A percentile compares a stretch with the other conserved stretches of the same genome.
These are phyloP conservation scores for Maudiozyma saulgeensis DNA, from an alignment of 805 yeast species.

Conservation along the genomic window DNA sequence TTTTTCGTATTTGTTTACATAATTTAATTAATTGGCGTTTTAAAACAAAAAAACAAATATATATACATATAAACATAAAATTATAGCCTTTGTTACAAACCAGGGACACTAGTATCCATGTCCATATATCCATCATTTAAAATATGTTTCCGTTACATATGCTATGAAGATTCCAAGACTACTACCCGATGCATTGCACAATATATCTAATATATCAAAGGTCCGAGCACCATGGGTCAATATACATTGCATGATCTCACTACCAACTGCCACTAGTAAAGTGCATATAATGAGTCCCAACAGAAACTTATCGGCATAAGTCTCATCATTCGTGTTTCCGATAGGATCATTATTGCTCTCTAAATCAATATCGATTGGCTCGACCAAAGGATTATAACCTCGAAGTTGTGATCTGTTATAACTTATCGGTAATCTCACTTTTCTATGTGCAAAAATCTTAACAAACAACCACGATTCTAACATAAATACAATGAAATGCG, in stretches of 20 bases:
- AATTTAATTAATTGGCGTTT: background rate
- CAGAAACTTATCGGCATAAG: slow-evolving; percentile 11
- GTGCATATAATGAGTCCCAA: slow-evolving; percentile 37
- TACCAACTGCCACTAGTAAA: slow-evolving; percentile 37
- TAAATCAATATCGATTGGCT: background rate
- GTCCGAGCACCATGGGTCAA: slow-evolving; percentile 30
- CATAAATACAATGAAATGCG: slow-evolving; percentile 41
- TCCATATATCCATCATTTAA: no score
- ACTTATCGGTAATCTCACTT: background rate
- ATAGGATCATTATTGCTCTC: background rate
- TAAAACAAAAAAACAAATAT: no score
- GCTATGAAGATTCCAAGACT: slow-evolving; percentile 14
- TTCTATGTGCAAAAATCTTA: slow-evolving; percentile 28
- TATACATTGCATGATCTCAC: slow-evolving; percentile 40
- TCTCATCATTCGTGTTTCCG: background rate
- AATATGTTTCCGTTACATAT: slow-evolving; percentile 1
- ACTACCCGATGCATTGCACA: slow-evolving; percentile 28
- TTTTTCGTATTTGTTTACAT: background rate
- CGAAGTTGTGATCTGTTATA: no score
- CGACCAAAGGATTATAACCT: background rate
- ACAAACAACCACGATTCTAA: slow-evolving; percentile 41
- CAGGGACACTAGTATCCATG: no score
- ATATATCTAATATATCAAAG: slow-evolving; percentile 43
- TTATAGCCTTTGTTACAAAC: no score
- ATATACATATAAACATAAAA: no score